Evolutionary conservation across 306 rosid species (phyloP).

Genomic region (Oxytropis ochrocephala): DNA sequence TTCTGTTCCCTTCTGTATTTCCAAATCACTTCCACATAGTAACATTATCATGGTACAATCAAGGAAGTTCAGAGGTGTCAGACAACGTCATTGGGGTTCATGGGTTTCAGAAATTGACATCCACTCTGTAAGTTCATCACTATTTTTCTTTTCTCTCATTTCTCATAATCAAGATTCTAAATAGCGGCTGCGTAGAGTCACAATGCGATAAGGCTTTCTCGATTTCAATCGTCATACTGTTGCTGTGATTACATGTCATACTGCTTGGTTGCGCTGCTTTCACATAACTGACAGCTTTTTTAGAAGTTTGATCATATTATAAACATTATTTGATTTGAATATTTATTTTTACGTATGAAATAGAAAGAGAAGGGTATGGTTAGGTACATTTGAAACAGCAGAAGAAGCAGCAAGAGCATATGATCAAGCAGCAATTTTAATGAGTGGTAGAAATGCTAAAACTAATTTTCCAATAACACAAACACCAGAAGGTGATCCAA

Average conservation of each 20-base stretch:
- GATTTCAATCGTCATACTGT: too few species aligned
- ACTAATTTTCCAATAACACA: conserved; percentile 73
- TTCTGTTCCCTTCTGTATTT: conserved; percentile 20
- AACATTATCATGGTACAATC: conserved; percentile 69
- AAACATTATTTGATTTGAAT: not conserved
- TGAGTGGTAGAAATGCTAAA: conserved; percentile 93
- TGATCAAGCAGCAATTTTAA: conserved; percentile 92
- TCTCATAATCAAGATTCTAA: too few species aligned
- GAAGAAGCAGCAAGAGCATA: conserved; percentile 96
- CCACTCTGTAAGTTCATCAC: conserved; percentile 74
- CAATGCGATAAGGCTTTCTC: too few species aligned
- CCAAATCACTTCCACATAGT: not conserved
- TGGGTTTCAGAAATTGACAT: conserved; percentile 99
- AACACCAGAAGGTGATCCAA: conserved; percentile 28
- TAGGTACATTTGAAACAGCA: conserved; percentile 96
- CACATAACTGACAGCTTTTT: too few species aligned
- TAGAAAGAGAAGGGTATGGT: conserved; percentile 98
- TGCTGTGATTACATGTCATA: too few species aligned
- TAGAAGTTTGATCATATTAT: too few species aligned
- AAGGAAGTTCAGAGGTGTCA: conserved; percentile 96
- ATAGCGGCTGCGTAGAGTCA: too few species aligned
- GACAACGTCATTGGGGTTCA: conserved; percentile 99
- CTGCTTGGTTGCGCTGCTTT: too few species aligned
- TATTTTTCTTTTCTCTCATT: too few species aligned
- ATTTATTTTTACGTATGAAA: not conserved